phyloP scores from a whole-genome alignment of 306 rosid genomes.

The Ceratonia siliqua region DNA sequence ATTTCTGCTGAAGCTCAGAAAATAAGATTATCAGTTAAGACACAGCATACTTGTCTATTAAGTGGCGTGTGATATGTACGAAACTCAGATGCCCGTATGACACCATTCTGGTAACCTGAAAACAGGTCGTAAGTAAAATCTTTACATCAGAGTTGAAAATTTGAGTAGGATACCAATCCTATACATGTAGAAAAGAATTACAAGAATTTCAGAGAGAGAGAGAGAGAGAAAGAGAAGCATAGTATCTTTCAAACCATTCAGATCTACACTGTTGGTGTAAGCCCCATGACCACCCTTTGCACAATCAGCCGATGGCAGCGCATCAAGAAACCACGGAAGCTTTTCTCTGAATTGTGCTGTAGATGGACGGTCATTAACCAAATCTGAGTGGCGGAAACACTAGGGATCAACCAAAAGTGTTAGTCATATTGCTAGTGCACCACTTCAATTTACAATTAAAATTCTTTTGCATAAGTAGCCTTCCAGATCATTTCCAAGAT shows the following conservation, averaged over 20 bases:
- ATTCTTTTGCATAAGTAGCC: constrained; percentile 11
- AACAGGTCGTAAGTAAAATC: constrained; percentile 32
- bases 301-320: constrained; percentile 97
- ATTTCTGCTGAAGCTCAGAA: constrained; percentile 26
- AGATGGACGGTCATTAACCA: constrained; percentile 89
- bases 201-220: constrained; percentile 11
- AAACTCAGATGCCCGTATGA: constrained; percentile 86
- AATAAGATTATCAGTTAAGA: constrained; percentile 28
- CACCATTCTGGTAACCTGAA: constrained; percentile 78
- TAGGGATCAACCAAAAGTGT: constrained; percentile 49
- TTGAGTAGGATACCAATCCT: background rate
- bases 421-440: constrained; percentile 33
- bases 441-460: constrained; percentile 20
- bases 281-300: constrained; percentile 99
- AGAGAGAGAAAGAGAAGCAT: background rate
- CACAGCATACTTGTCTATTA: constrained; percentile 70
- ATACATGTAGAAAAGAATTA: background rate
- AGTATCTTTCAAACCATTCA: constrained; percentile 60
- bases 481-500: constrained; percentile 26
- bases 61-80: constrained; percentile 97
- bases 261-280: constrained; percentile 92
- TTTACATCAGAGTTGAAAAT: constrained; percentile 25
- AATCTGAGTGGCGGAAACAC: constrained; percentile 96
- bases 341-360: constrained; percentile 86
- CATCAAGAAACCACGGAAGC: constrained; percentile 99